Conservation (phyloP, 208 protist species). For the Herpetomonas tarakana region DNA sequence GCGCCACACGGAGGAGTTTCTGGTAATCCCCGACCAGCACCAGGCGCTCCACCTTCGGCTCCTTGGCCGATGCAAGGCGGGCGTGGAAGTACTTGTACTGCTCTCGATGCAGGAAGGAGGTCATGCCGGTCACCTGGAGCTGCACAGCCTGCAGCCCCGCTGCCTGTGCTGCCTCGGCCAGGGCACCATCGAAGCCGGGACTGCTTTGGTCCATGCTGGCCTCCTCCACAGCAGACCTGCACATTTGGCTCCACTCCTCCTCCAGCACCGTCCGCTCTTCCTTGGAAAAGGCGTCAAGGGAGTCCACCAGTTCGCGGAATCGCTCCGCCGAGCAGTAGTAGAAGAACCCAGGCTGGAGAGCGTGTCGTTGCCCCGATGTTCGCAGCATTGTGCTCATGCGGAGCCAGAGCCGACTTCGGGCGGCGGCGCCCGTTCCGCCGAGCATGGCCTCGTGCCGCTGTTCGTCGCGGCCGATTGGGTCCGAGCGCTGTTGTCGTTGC, state of each 20-base stretch:
- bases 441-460: neutral
- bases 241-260: slow-evolving; percentile 46
- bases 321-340: slow-evolving; percentile 3
- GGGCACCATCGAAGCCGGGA: slow-evolving; percentile 43
- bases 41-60: slow-evolving; percentile 42
- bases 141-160: slow-evolving; percentile 49
- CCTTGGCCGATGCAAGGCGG: slow-evolving; percentile 24
- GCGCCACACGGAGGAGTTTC: slow-evolving; percentile 26
- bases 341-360: neutral
- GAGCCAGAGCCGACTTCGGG: neutral
- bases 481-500: too few species aligned
- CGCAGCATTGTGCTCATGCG: neutral
- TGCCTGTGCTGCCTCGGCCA: slow-evolving; percentile 38
- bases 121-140: slow-evolving; percentile 41
- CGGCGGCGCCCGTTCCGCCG: neutral
- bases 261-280: slow-evolving; percentile 36
- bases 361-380: neutral
- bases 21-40: slow-evolving; percentile 53
- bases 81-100: slow-evolving; percentile 43
- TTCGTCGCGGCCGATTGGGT: neutral
- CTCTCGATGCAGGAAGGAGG: slow-evolving; percentile 46
- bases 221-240: slow-evolving; percentile 32
- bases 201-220: slow-evolving; percentile 33
- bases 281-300: slow-evolving; percentile 4
- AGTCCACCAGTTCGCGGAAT: slow-evolving; percentile 11